Base-by-base conservation (phyloP, 2,329 filamentous ascomycete genomes). In the Penicillium sp. region DNA sequence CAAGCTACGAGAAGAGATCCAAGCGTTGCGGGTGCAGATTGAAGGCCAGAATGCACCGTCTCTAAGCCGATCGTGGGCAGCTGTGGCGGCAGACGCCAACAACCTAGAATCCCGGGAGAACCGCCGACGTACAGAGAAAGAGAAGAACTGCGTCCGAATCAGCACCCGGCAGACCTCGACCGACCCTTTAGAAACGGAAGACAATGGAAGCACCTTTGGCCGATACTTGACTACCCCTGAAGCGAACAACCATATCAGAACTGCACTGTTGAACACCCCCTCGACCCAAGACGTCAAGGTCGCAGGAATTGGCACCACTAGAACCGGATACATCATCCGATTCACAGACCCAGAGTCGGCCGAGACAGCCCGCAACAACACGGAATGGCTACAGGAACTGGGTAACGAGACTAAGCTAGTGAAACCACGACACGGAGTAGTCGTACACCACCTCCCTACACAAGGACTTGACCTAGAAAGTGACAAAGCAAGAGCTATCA, bases 291-390 rank as follows among this genome's bases (percentile, higher is more conserved):
- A 55, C 55, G 49, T 46, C 6, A 29, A 57, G 9, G 52, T 55
- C 0, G 49, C 49, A 2, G 52, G 51, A 2, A 42, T 57, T 15
- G 49, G 52, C 6, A 54, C 52, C 20, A 57, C 49, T 2, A 52
- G 50, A 11, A 57, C 52, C 15, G 61, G 62, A 25, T 67, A 68
- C 46, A 15, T 68, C 11, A 60, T 68, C 37, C 35, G 58, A 23
- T 68, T 67, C 31, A 62, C 61, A 50, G 48, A 68, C 42, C 14
- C 49, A 20, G 41, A 53, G 45, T 65, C 55, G 40, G 56, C 60
- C 4, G 55, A 66, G 18, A 46, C 49, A 22, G 62, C 64, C 12
- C 53, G 54, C 15, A 63, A 51, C 25, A 63, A 68, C 33, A 66
- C 56, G 15, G 51, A 54, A 42, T 69, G 56, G 63, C 44, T 56